These are phyloP conservation scores for Rhynchospora pubera DNA, from an alignment of 176 grass and related monocot genomes.

Conservation along the genomic window DNA sequence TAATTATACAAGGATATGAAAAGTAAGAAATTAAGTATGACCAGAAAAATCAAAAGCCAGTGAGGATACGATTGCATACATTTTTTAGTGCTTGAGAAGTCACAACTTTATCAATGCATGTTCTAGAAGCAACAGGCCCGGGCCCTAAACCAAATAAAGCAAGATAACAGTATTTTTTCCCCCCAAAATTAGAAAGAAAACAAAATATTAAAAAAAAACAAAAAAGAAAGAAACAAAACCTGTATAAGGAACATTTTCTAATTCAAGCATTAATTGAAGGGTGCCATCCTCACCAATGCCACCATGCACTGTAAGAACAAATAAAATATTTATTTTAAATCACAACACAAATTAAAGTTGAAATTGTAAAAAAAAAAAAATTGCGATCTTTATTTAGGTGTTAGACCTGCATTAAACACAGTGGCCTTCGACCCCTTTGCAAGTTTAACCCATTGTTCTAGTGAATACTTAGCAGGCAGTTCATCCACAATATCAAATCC, in stretches of 20 bases:
- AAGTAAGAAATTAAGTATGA: slow-evolving; percentile 4
- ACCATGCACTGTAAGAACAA: slow-evolving; percentile 71
- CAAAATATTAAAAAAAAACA: not conserved
- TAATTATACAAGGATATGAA: not conserved
- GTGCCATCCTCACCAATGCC: slow-evolving; percentile 98
- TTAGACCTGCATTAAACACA: slow-evolving; percentile 80
- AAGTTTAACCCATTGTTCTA: slow-evolving; percentile 64
- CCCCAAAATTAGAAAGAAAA: slow-evolving; percentile 7
- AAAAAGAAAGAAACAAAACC: slow-evolving; percentile 33
- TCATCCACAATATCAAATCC: slow-evolving; percentile 81
- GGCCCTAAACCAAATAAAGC: slow-evolving; percentile 48
- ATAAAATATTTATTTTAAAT: slow-evolving; percentile 1
- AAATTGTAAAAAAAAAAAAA: not conserved
- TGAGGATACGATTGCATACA: slow-evolving; percentile 36
- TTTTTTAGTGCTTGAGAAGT: slow-evolving; percentile 64
- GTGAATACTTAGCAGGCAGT: slow-evolving; percentile 55
- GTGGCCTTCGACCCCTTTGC: slow-evolving; percentile 57
- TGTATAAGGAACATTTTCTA: slow-evolving; percentile 80
- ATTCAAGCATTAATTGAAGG: slow-evolving; percentile 75
- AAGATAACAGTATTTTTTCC: not conserved
- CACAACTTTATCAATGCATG: slow-evolving; percentile 85
- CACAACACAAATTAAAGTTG: not conserved
- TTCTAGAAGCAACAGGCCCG: slow-evolving; percentile 71
- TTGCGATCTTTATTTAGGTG: not conserved
- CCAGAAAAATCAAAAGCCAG: not conserved